phyloP scores from a whole-genome alignment of 2,329 filamentous ascomycete genomes.

The Sarocladium oryzae region DNA sequence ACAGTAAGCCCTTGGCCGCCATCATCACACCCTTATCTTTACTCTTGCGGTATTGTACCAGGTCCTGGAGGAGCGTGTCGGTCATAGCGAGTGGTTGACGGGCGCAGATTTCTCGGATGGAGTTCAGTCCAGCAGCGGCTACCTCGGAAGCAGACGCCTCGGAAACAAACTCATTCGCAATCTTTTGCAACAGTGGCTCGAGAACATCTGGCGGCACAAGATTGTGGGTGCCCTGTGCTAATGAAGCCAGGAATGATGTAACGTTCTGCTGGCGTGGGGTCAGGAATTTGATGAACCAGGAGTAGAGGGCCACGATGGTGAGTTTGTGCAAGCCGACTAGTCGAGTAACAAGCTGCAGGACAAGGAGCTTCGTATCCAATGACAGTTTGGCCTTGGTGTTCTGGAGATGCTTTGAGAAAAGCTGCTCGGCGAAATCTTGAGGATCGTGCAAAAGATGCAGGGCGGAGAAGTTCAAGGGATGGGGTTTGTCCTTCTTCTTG shows the following conservation, averaged over 20 bases:
- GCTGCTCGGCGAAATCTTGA: slow-evolving; percentile 82
- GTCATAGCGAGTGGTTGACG: slow-evolving; percentile 95
- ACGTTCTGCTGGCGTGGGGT: slow-evolving; percentile 84
- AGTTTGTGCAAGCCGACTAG: slow-evolving; percentile 90
- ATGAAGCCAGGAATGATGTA: slow-evolving; percentile 84
- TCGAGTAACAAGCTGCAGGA: slow-evolving; percentile 83
- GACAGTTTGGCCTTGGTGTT: slow-evolving; percentile 78
- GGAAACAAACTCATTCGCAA: slow-evolving; percentile 96
- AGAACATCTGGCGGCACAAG: slow-evolving; percentile 88
- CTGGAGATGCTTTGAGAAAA: slow-evolving; percentile 89
- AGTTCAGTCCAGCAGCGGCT: slow-evolving; percentile 84
- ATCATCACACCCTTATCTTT: slow-evolving; percentile 99
- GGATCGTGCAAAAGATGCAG: slow-evolving; percentile 91
- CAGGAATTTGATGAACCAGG: slow-evolving; percentile 90
- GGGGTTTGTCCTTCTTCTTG: slow-evolving; percentile 79
- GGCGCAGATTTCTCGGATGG: slow-evolving; percentile 88
- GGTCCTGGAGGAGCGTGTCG: slow-evolving; percentile 88
- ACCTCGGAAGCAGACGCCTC: slow-evolving; percentile 90
- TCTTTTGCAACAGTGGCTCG: slow-evolving; percentile 87
- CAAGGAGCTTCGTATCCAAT: slow-evolving; percentile 82
- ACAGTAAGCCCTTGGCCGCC: slow-evolving; percentile 88
- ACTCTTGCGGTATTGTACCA: slow-evolving; percentile 92
- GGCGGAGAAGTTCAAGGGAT: slow-evolving; percentile 91
- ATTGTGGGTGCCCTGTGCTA: slow-evolving; percentile 87
- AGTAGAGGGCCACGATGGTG: slow-evolving; percentile 84